Percentiles rank a stretch among this genome's conserved stretches.
Evolutionary conservation across 2,329 filamentous ascomycete genomes (phyloP).

Genomic region (Calonectria henricotiae): DNA sequence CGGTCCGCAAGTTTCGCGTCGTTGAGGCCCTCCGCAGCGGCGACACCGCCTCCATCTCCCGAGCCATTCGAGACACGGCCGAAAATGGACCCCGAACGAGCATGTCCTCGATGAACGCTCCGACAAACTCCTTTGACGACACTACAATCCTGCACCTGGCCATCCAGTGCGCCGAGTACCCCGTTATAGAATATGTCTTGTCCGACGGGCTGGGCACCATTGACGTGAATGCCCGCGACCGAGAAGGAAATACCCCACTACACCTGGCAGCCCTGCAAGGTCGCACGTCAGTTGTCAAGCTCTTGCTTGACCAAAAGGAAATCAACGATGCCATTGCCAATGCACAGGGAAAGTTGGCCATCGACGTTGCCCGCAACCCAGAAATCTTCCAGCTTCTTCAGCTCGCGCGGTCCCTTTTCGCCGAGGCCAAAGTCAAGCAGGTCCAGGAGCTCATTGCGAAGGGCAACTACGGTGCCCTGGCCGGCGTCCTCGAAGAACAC

Average conservation of each 20-base stretch:
- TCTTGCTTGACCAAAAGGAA: slow-evolving; percentile 85
- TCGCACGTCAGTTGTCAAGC: slow-evolving; percentile 83
- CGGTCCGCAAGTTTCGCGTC: slow-evolving; percentile 92
- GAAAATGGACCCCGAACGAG: slow-evolving; percentile 70
- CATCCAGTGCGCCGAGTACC: slow-evolving; percentile 93
- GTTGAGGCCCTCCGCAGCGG: slow-evolving; percentile 94
- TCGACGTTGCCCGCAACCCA: slow-evolving; percentile 91
- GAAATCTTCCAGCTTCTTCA: slow-evolving; percentile 98
- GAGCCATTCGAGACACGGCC: slow-evolving; percentile 81
- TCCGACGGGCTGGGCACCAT: slow-evolving; percentile 78
- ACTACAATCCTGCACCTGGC: slow-evolving; percentile 94
- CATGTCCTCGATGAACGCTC: slow-evolving; percentile 69
- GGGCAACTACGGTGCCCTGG: slow-evolving; percentile 83
- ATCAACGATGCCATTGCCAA: slow-evolving; percentile 94
- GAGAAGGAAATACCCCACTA: slow-evolving; percentile 94
- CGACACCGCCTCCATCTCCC: slow-evolving; percentile 91
- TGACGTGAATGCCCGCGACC: slow-evolving; percentile 91
- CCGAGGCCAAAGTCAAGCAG: slow-evolving; percentile 87
- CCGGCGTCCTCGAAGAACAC: slow-evolving; percentile 86
- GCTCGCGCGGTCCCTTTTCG: slow-evolving; percentile 89
- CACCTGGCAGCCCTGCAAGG: slow-evolving; percentile 91
- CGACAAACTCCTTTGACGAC: slow-evolving; percentile 75
- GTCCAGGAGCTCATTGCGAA: slow-evolving; percentile 84
- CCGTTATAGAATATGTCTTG: slow-evolving; percentile 95
- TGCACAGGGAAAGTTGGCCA: slow-evolving; percentile 85